These are phyloP conservation scores for Blastomyces emzantsi DNA, from an alignment of 2,329 filamentous ascomycete genomes.

Conservation along the genomic window DNA sequence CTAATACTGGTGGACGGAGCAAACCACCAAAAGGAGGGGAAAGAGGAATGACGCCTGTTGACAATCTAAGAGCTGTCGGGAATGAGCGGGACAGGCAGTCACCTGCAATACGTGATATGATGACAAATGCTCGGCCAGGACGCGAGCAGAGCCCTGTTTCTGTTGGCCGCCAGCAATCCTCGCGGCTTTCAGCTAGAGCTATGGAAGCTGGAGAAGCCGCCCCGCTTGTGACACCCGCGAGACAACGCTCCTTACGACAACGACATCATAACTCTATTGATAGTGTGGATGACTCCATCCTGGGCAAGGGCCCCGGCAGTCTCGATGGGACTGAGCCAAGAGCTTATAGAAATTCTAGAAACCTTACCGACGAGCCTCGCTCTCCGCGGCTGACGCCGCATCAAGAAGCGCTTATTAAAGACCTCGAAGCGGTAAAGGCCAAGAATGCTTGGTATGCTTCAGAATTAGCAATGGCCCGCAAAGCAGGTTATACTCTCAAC, in stretches of 20 bases:
- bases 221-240: conserved; percentile 35
- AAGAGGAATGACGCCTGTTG: conserved; percentile 36
- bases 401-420: conserved; percentile 63
- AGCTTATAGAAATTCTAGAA: conserved; percentile 33
- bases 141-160: conserved; percentile 44
- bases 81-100: conserved; percentile 41
- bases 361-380: conserved; percentile 35
- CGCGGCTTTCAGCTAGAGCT: conserved; percentile 29
- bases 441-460: conserved; percentile 96
- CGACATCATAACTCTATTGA: conserved; percentile 60
- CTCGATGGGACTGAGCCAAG: conserved; percentile 35
- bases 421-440: conserved; percentile 74
- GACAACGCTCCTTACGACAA: conserved; percentile 49
- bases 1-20: conserved; percentile 35
- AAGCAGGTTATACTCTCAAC: conserved; percentile 69
- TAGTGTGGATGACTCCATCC: conserved; percentile 51
- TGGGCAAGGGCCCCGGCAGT: conserved; percentile 32
- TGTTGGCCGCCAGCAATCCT: conserved; percentile 50
- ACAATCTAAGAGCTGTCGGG: conserved; percentile 35
- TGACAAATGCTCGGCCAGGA: conserved; percentile 28
- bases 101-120: conserved; percentile 38
- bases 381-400: conserved; percentile 39
- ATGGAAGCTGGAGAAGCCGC: conserved; percentile 41
- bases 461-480: conserved; percentile 82
- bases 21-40: conserved; percentile 43